Evolutionary conservation across 169 alveolate genomes (phyloP), one percentile per base, ranked within the genome.

Genomic region (Theileria annulata): DNA sequence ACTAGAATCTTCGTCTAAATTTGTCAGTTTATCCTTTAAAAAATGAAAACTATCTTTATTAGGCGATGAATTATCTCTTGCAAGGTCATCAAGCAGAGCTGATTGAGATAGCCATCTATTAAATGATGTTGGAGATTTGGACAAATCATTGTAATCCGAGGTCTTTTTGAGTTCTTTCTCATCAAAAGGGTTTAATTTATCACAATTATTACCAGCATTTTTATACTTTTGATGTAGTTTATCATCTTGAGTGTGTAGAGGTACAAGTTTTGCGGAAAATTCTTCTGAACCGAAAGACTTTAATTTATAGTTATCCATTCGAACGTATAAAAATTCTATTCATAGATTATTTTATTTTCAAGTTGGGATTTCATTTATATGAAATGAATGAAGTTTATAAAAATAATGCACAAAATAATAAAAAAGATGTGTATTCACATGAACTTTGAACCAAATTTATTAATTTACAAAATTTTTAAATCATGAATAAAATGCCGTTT

Each of bases 201-300:
- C 63, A 3, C 6, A 1, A 58, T 15, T 28, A 13, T 69, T 25
- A 23, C n/a, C 1, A 17, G 8, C 12, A 17, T 0, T 3, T 3
- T 17, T 62, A n/a, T 31, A 30, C 6, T 62, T 62, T n/a, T 17
- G 31, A 15, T 30, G 1, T 21, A 9, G 23, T 0, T 62, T 21
- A 15, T 62, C 71, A 0, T 27, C 17, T 9, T 19, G 25, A 72
- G 70, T 58, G 62, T 72, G 69, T 58, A 72, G 56, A 23, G 42
- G 78, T 58, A 72, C 79, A 25, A 72, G 71, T 49, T 72, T 56
- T 15, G 79, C 27, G 8, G 79, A 25, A 35, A 72, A 72, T 23
- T 72, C 79, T 60, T 79, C 21, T 8, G 79, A 72, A 58, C 28
- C 79, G 8, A 72, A 58, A 10, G 30, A 19, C 4, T 72, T 27